These are phyloP conservation scores for Aspergillus affinis DNA, from an alignment of 495 filamentous ascomycete species.

Conservation along the genomic window DNA sequence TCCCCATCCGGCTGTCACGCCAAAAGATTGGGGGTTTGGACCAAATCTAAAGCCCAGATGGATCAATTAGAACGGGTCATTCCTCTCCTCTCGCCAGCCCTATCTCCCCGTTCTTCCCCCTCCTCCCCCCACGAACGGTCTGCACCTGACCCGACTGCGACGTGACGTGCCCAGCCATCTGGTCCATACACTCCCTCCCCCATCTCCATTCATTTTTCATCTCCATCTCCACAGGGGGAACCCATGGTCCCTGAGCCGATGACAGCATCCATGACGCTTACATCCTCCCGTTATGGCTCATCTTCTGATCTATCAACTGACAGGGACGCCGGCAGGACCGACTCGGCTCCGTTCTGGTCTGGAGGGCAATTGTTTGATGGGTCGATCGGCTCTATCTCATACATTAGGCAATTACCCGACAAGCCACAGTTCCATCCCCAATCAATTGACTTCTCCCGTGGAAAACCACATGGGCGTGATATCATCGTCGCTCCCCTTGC, in stretches of 20 bases:
- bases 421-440: neutral
- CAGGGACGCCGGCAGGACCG: neutral
- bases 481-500: too few species aligned
- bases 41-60: neutral
- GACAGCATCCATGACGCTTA: neutral
- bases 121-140: too few species aligned
- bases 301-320: neutral
- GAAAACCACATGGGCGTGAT: too few species aligned
- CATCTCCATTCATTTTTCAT: neutral
- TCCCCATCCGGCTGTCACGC: neutral
- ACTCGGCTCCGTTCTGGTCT: neutral
- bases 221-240: neutral
- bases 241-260: neutral
- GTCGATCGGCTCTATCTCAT: neutral
- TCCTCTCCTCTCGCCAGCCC: too few species aligned
- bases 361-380: neutral
- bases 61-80: too few species aligned
- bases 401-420: neutral
- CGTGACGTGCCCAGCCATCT: too few species aligned
- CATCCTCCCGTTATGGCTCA: neutral
- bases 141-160: too few species aligned
- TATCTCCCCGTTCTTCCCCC: too few species aligned
- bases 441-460: neutral
- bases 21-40: too few species aligned
- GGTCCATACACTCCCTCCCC: too few species aligned